Evolutionary conservation across 495 filamentous ascomycete species (phyloP).

Genomic region (Peziza echinospora): DNA sequence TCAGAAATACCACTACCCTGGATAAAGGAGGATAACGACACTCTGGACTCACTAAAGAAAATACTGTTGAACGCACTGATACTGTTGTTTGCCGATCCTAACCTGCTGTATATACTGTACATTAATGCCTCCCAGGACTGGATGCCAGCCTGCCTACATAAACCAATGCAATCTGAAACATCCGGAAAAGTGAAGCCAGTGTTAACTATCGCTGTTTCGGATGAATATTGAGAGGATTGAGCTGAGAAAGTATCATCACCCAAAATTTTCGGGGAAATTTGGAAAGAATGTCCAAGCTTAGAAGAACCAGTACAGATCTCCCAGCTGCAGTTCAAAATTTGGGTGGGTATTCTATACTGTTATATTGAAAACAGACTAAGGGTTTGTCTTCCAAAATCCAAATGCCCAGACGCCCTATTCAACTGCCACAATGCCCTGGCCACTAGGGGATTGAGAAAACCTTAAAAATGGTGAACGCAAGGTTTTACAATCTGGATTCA

Average conservation of each 20-base stretch:
- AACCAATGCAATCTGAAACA: too few relatives aligned
- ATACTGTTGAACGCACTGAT: neutral
- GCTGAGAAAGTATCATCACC: too few relatives aligned
- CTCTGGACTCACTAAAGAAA: neutral
- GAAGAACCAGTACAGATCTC: too few relatives aligned
- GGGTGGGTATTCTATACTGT: neutral
- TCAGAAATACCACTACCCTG: too few relatives aligned
- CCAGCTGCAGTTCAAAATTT: neutral
- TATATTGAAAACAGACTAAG: neutral
- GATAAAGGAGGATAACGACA: neutral
- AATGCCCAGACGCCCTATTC: neutral
- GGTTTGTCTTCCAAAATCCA: neutral
- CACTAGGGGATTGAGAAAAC: neutral
- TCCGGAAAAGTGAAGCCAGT: too few relatives aligned
- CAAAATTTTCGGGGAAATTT: too few relatives aligned
- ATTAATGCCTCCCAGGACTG: neutral
- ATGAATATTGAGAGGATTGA: too few relatives aligned
- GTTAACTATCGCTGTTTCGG: neutral
- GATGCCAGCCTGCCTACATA: neutral
- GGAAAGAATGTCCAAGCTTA: too few relatives aligned
- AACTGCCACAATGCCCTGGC: neutral
- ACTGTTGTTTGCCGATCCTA: neutral
- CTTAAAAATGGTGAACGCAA: neutral
- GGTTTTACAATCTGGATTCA: neutral
- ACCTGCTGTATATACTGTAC: neutral